phyloP scores from a whole-genome alignment of 2,329 filamentous ascomycete species.

The Calonectria pteridis region DNA sequence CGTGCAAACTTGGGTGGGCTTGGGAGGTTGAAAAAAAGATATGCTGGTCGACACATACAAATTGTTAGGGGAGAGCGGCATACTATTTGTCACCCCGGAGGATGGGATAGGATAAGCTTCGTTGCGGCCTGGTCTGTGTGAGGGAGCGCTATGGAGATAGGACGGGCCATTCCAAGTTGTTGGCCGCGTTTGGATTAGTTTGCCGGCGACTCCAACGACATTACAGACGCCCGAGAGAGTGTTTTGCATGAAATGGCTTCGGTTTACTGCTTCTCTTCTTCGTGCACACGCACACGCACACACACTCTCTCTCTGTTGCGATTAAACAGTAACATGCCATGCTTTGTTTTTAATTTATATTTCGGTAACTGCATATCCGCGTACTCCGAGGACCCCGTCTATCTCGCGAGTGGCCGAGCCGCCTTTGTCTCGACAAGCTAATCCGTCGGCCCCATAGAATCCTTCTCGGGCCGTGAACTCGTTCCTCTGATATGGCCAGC shows the following conservation, averaged over 20 bases:
- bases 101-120: background rate
- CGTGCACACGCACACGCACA: too few relatives aligned
- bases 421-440: background rate
- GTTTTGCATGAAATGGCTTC: background rate
- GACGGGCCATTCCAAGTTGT: background rate
- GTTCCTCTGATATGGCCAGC: background rate
- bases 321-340: background rate
- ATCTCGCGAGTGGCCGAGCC: background rate
- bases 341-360: background rate
- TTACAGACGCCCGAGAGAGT: background rate
- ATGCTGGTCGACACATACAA: too few relatives aligned
- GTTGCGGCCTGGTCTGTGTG: background rate
- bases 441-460: constrained; percentile 2
- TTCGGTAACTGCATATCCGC: background rate
- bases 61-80: too few relatives aligned
- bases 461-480: background rate
- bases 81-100: too few relatives aligned
- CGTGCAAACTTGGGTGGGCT: background rate
- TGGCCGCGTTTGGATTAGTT: background rate
- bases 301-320: background rate
- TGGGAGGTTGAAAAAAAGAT: too few relatives aligned
- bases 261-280: background rate
- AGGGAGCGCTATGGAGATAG: background rate
- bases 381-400: background rate
- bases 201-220: background rate